These are phyloP conservation scores for Pseudogymnoascus sp. DNA, from an alignment of 2,329 filamentous ascomycete species.

Conservation along the genomic window DNA sequence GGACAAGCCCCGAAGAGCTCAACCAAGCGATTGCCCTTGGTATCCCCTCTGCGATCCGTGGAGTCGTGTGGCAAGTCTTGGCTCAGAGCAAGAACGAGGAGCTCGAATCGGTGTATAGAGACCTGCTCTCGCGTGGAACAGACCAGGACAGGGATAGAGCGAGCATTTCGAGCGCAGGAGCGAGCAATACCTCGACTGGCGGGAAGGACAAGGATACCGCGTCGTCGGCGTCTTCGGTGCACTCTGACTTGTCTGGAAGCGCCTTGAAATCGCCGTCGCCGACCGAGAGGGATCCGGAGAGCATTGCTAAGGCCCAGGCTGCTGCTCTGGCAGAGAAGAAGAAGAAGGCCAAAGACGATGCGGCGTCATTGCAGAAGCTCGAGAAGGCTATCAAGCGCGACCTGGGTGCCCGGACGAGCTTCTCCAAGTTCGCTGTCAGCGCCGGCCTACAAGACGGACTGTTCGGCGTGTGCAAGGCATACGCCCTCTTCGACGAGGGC, in stretches of 20 bases:
- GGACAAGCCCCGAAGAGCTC: constrained; percentile 81
- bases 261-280: constrained; percentile 50
- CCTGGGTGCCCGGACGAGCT: constrained; percentile 85
- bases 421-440: constrained; percentile 88
- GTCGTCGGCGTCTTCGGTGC: constrained; percentile 79
- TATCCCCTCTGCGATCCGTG: constrained; percentile 88
- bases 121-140: constrained; percentile 70
- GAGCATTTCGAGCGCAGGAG: constrained; percentile 31
- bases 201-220: constrained; percentile 59
- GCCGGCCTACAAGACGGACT: constrained; percentile 87
- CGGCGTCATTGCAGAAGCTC: constrained; percentile 64
- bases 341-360: constrained; percentile 72
- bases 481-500: constrained; percentile 86
- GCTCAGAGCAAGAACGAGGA: constrained; percentile 93
- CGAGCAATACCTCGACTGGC: constrained; percentile 43
- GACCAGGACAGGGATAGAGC: constrained; percentile 66
- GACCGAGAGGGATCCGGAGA: constrained; percentile 54
- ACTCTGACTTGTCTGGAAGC: constrained; percentile 64
- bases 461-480: constrained; percentile 94
- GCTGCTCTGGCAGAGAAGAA: constrained; percentile 59
- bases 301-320: constrained; percentile 56
- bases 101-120: constrained; percentile 76
- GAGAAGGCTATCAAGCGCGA: constrained; percentile 90
- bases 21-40: constrained; percentile 86
- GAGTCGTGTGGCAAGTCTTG: constrained; percentile 98